phyloP scores from a whole-genome alignment of 2,329 filamentous ascomycete genomes.

The Stylonectria norvegica region DNA sequence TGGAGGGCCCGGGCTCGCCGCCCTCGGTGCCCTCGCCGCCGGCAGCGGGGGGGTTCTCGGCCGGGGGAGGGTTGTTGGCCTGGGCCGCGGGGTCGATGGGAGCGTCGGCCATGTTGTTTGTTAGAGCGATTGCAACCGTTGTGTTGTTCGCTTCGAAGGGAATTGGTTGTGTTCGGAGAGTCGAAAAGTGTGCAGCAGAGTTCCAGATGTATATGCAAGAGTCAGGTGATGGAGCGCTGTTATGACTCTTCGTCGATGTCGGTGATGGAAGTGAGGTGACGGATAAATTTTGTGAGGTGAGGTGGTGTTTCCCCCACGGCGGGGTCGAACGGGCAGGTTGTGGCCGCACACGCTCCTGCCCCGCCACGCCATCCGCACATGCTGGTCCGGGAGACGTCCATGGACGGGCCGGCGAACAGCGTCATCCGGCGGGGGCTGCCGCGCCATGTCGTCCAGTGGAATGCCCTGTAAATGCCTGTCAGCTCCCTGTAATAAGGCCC shows the following conservation, averaged over 20 bases:
- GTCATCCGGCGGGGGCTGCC: no score
- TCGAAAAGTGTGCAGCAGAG: conserved; percentile 6
- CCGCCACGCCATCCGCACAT: conserved; percentile 22
- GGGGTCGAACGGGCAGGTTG: conserved; percentile 17
- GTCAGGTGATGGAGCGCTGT: conserved; percentile 17
- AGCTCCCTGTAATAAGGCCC: no score
- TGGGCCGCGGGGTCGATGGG: conserved; percentile 13
- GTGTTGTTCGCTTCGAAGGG: not conserved
- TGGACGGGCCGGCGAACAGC: conserved; percentile 11
- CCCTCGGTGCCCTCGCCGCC: conserved; percentile 14
- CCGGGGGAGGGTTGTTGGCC: conserved; percentile 15
- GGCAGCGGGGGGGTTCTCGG: conserved; percentile 12
- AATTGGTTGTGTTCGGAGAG: conserved; percentile 5
- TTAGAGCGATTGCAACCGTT: not conserved
- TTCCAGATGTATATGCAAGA: conserved; percentile 5
- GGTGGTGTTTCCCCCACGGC: conserved; percentile 17
- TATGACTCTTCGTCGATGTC: conserved; percentile 21
- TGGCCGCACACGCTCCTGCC: conserved; percentile 18
- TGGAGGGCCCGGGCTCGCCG: conserved; percentile 21
- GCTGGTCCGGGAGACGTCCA: no score
- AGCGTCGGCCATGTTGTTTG: conserved; percentile 21
- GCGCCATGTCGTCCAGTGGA: no score
- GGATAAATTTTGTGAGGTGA: conserved; percentile 21
- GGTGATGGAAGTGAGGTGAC: conserved; percentile 20
- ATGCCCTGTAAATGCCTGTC: no score